phyloP scores from a whole-genome alignment of 768 basidiomycete genomes.

The Lactarius hengduanensis region DNA sequence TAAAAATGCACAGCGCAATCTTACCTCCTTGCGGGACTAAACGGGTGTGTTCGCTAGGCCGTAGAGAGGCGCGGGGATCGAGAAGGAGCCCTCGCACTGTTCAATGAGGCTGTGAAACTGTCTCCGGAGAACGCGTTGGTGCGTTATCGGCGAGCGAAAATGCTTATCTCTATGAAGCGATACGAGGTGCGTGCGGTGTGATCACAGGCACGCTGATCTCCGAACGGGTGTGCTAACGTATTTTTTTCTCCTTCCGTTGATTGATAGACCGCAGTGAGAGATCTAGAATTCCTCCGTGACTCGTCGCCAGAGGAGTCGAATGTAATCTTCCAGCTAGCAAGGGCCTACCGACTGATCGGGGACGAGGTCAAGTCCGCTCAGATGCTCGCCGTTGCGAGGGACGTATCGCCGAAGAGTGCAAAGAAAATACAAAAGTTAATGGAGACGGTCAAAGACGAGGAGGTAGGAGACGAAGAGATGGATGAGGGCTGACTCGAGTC shows the following conservation, averaged over 20 bases:
- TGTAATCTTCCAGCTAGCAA: slow-evolving; percentile 93
- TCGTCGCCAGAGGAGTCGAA: slow-evolving; percentile 94
- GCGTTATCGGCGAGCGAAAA: slow-evolving; percentile 90
- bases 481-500: slow-evolving; percentile 57
- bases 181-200: slow-evolving; percentile 62
- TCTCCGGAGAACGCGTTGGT: slow-evolving; percentile 90
- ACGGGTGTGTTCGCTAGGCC: slow-evolving; percentile 49
- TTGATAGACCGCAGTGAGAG: slow-evolving; percentile 70
- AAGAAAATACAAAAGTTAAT: slow-evolving; percentile 79
- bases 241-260: background rate
- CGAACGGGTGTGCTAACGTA: slow-evolving; percentile 28
- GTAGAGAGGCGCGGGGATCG: slow-evolving; percentile 83
- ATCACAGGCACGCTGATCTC: slow-evolving; percentile 23
- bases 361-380: slow-evolving; percentile 78
- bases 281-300: slow-evolving; percentile 77
- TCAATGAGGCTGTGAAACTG: slow-evolving; percentile 75
- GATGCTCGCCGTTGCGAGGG: slow-evolving; percentile 85
- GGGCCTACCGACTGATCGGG: slow-evolving; percentile 81
- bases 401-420: slow-evolving; percentile 88
- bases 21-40: slow-evolving; percentile 22
- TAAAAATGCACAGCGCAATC: slow-evolving; percentile 29
- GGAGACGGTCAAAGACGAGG: slow-evolving; percentile 64
- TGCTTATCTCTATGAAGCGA: slow-evolving; percentile 79
- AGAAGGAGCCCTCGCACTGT: slow-evolving; percentile 71
- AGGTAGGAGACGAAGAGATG: slow-evolving; percentile 61